Evolutionary conservation across 495 filamentous ascomycete genomes (phyloP), one percentile per base, ranked within the genome.

Genomic region (Massariosphaeria phaeospora): DNA sequence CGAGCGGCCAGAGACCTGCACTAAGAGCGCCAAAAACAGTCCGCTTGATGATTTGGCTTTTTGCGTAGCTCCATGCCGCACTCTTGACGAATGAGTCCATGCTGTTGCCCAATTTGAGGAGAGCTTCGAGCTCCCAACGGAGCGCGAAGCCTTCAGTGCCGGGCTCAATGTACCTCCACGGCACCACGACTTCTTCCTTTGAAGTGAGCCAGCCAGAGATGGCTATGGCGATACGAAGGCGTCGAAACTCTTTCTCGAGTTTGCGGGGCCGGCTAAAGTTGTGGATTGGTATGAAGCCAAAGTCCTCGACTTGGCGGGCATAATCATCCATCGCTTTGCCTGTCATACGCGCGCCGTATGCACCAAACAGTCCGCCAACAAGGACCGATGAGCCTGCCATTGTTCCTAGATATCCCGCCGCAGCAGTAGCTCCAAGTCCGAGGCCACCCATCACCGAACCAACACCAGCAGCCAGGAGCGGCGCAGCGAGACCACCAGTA

Each of bases 261-360:
- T 56, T 71, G 39, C 45, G 65, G 55, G 64, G 71, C 53, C 43
- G 63, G 60, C 59, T 23, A 62, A 72, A 69, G 13, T 70, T 75
- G 29, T 78, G 74, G 33, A 94, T 71, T 0, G 90, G 89, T 13
- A 96, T 67, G 61, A 98, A 91, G 5, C 82, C 89, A 67, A 96
- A 95, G 67, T 96, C 90, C 42, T 84, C 78, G 12, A 96, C 84
- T 54, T 96, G 90, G 48, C 80, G 83, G 15, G 88, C 84, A 69
- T 95, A 93, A 36, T 83, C 76, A 55, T 91, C 89, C 79, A 96
- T 86, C 81, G 89, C 85, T 65, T 87, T 80, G 26, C 85, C 83
- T 1, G 85, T 86, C 81, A 93, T 89, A 12, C 85, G 77, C 11
- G 83, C 87, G 21, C 90, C 90, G 66, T 93, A 95, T 8, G 90